phyloP scores from a whole-genome alignment of 73 alveolate genomes.

The Uronychia binucleata region DNA sequence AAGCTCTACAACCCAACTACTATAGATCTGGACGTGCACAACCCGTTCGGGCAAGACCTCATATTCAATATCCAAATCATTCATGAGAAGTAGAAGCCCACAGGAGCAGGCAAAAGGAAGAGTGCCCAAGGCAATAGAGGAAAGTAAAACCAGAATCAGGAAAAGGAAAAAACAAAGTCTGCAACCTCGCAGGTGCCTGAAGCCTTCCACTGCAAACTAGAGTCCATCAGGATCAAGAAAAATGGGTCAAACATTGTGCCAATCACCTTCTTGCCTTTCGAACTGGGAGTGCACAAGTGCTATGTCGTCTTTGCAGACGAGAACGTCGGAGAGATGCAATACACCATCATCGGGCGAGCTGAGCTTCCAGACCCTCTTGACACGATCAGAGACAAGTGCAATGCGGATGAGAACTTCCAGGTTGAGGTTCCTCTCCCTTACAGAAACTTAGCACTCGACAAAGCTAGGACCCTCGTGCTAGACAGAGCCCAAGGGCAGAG shows the following conservation, averaged over 20 bases:
- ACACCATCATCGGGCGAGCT: conserved; percentile 94
- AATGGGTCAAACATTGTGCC: conserved; percentile 82
- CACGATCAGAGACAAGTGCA: conserved; percentile 72
- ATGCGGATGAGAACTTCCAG: conserved; percentile 82
- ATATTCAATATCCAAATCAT: conserved; percentile 58
- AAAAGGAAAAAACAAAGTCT: conserved; percentile 30
- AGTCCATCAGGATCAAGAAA: conserved; percentile 68
- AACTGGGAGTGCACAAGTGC: conserved; percentile 91
- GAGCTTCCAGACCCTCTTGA: conserved; percentile 94
- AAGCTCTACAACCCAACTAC: conserved; percentile 61
- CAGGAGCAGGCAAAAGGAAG: conserved; percentile 26
- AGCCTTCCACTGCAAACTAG: conserved; percentile 74
- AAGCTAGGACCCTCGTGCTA: conserved; percentile 68
- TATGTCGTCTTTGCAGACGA: conserved; percentile 93
- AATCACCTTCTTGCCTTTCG: conserved; percentile 92
- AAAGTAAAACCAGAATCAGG: conserved; percentile 15
- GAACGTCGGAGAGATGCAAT: conserved; percentile 95
- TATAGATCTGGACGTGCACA: conserved; percentile 62
- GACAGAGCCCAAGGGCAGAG: conserved; percentile 54
- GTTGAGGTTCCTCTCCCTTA: conserved; percentile 47
- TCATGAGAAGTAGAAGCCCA: conserved; percentile 60
- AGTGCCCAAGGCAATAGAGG: conserved; percentile 26
- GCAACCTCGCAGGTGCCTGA: conserved; percentile 64
- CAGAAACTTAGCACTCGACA: conserved; percentile 65
- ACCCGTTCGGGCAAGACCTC: conserved; percentile 71